A percentile compares a stretch with the other conserved stretches of the same genome.
These are phyloP conservation scores for Ophiostoma sp. DNA, from an alignment of 2,329 filamentous ascomycete species.

Conservation along the genomic window DNA sequence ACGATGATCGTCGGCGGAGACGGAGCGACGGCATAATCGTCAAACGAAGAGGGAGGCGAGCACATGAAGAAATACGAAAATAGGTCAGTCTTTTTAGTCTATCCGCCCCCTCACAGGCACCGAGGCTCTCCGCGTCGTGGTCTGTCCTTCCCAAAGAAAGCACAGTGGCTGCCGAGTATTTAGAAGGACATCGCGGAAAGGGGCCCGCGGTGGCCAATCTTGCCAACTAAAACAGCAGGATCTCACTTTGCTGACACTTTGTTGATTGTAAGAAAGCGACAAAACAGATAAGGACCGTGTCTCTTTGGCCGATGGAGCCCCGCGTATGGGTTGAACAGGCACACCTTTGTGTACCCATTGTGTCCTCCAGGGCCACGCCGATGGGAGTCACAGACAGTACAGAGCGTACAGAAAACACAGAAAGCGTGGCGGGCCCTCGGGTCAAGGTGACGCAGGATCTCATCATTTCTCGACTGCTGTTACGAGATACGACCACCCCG, in stretches of 20 bases:
- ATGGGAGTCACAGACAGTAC: slow-evolving; percentile 3
- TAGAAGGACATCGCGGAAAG: neutral
- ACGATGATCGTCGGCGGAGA: neutral
- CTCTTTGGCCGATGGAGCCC: neutral
- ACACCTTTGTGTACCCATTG: neutral
- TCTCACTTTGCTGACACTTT: slow-evolving; percentile 11
- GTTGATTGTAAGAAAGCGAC: neutral
- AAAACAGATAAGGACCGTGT: neutral
- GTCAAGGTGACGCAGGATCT: neutral
- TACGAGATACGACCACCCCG: neutral
- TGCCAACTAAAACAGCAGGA: neutral
- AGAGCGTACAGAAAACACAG: neutral
- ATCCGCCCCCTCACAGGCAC: neutral
- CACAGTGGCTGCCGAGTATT: neutral
- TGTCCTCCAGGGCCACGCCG: neutral
- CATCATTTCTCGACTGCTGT: neutral
- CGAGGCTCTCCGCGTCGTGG: neutral
- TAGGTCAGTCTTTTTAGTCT: neutral
- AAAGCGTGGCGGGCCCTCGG: neutral
- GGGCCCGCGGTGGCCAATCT: neutral
- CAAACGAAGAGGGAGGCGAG: neutral
- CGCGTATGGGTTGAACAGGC: neutral
- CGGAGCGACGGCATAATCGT: neutral
- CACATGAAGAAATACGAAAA: neutral
- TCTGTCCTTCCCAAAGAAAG: neutral